Base-by-base conservation (phyloP, 306 rosid species). In the Delonix regia region DNA sequence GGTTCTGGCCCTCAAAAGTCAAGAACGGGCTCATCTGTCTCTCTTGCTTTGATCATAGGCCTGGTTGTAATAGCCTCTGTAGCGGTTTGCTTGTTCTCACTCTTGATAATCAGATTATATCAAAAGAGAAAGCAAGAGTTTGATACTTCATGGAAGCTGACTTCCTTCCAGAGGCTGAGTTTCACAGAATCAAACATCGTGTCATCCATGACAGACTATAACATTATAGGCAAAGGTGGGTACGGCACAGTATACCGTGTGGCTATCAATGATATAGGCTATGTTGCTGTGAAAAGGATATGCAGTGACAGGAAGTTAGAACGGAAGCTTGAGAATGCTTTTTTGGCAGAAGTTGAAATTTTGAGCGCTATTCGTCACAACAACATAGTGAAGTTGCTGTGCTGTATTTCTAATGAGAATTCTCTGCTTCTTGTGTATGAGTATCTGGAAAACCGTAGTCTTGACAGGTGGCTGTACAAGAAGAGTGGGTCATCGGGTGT, bases 361-460 rank as follows among this genome's bases (percentile, higher is more conserved):
- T 44, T 92, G 69, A 83, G 97, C 78, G 78, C 85, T 11, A 92
- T 95, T 83, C 92, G 88, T 16, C 99, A 95, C 30, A 60, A 66
- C 39, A 95, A 95, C 89, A 88, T 95, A 48, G 97, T 95, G 70
- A 95, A 91, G 79, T 75, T 95, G 76, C 67, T 89, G 19, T 88
- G 98, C 44, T 87, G 87, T 59, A 85, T 92, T 30, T 90, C 92
- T 22, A 84, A 82, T 24, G 84, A 89, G 25, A 83, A 75, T 33
- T 68, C 97, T 0, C 78, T 84, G 82, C 98, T 95, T 14, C 94
- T 95, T 36, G 99, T 92, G 27, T 92, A 92, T 14, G 94, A 92
- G 80, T 89, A 90, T 83, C 51, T 78, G 38, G 86, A 89, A 47
- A 85, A 89, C 76, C 89, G 71, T 5, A 91, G 98, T 91, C 89